Base-by-base conservation (phyloP, 2,329 filamentous ascomycete species). In the Madurella fahalii region DNA sequence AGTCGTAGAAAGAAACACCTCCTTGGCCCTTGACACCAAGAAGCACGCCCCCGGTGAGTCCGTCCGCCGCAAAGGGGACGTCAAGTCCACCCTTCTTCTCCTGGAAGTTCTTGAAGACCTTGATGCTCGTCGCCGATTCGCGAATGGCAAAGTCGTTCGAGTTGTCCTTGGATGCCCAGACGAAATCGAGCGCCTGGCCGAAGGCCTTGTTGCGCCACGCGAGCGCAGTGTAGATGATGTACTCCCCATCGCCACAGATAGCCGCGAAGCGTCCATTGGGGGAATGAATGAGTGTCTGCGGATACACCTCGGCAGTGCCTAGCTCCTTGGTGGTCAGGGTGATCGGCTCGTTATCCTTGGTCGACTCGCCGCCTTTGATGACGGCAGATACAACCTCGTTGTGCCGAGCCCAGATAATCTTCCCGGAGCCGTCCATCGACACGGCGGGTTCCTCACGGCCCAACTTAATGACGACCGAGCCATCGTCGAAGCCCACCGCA, bases 151-250 rank as follows among this genome's bases (percentile, higher is more conserved):
- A 97, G 71, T 99, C 94, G 71, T 96, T 97, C 75, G 90, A 95
- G 74, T 96, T 96, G 55, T 96, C 93, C 73, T 96, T 96, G 43
- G 89, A 90, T 0, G 88, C 93, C 94, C 94, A 99, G 11, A 89
- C 92, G 70, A 99, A 99, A 73, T 99, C 94, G 50, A 97, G 76
- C 7, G 93, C 94, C 40, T 90, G 92, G 18, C 94, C 94, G 67
- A 99, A 99, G 3, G 91, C 91, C 77, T 97, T 96, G 74, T 99
- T 97, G 69, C 94, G 86, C 82, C 95, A 95, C 2, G 93, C 93
- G 55, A 97, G 81, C 53, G 94, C 92, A 30, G 94, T 97, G 76
- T 97, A 97, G 66, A 97, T 96, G 70, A 97, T 97, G 75, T 96
- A 99, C 73, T 99, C 94, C 59, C 94, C 94, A 69, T 99, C 94